Conservation (phyloP, 139 green algal species). For the Marvania coccoides region DNA sequence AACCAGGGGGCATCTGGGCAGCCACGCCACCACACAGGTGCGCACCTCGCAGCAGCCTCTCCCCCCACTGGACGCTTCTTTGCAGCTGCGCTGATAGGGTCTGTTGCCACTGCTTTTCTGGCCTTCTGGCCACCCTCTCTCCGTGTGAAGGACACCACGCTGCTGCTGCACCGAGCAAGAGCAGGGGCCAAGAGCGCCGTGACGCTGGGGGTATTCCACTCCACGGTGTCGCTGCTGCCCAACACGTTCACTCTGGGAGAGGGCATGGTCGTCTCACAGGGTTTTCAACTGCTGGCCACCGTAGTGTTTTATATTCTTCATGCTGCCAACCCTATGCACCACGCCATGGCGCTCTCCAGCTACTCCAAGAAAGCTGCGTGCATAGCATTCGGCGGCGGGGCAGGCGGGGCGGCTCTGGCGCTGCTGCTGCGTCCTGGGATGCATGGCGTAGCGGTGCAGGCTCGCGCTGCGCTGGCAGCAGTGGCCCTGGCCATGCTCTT, state of each 20-base stretch:
- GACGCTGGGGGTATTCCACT: not conserved
- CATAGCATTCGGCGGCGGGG: not conserved
- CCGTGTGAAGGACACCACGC: too few species aligned
- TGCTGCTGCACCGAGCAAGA: too few species aligned
- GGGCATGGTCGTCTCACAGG: constrained; percentile 6
- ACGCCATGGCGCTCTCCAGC: not conserved
- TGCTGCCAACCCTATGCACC: not conserved
- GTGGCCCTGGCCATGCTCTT: constrained; percentile 2
- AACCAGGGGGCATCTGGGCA: too few species aligned
- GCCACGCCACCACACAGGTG: too few species aligned
- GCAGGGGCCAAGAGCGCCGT: not conserved
- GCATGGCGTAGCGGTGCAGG: not conserved
- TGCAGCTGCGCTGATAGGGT: too few species aligned
- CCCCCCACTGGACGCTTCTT: too few species aligned
- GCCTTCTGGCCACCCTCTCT: too few species aligned
- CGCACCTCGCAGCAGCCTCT: too few species aligned
- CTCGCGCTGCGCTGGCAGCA: not conserved
- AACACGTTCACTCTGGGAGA: constrained; percentile 14
- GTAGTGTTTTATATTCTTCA: not conserved
- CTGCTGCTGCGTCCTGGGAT: not conserved
- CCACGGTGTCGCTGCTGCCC: not conserved
- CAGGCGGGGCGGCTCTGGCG: not conserved
- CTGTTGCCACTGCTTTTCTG: too few species aligned
- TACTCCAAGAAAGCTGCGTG: not conserved
- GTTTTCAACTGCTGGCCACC: not conserved